phyloP scores from a whole-genome alignment of 2,329 filamentous ascomycete species.

The Phialocephala sp. region DNA sequence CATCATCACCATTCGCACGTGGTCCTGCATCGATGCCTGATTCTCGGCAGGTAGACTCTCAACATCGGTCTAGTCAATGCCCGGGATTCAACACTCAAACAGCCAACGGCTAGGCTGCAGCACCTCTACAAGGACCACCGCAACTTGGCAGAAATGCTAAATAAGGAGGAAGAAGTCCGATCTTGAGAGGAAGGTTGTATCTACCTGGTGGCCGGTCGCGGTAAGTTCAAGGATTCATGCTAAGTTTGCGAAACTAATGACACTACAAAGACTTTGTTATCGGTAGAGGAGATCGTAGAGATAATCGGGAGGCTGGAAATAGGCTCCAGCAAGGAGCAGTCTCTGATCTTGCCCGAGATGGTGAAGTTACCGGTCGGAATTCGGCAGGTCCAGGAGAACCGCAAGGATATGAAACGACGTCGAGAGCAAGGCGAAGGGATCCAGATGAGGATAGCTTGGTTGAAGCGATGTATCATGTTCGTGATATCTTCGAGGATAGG shows the following conservation, averaged over 20 bases:
- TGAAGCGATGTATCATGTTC: no score
- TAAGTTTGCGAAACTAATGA: neutral
- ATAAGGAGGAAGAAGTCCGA: neutral
- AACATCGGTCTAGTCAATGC: neutral
- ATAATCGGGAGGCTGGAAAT: neutral
- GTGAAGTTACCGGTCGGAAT: no score
- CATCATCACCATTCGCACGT: neutral
- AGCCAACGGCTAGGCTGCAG: neutral
- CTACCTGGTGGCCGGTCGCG: neutral
- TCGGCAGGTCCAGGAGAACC: no score
- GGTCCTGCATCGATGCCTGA: neutral
- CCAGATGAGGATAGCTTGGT: no score
- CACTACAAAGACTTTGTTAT: neutral
- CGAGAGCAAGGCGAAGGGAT: no score
- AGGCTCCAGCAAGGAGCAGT: neutral
- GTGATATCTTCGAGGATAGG: no score
- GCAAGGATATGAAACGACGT: no score
- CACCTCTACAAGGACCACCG: neutral
- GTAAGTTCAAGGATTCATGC: neutral
- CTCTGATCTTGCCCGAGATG: neutral
- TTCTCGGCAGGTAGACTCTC: neutral
- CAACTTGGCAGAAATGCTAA: neutral
- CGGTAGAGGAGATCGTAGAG: neutral
- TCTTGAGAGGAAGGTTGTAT: neutral
- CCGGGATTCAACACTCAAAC: neutral